Evolutionary conservation across 1,139 yeast species (phyloP), one percentile per base, ranked within the genome.

Genomic region (Pichia sp.): DNA sequence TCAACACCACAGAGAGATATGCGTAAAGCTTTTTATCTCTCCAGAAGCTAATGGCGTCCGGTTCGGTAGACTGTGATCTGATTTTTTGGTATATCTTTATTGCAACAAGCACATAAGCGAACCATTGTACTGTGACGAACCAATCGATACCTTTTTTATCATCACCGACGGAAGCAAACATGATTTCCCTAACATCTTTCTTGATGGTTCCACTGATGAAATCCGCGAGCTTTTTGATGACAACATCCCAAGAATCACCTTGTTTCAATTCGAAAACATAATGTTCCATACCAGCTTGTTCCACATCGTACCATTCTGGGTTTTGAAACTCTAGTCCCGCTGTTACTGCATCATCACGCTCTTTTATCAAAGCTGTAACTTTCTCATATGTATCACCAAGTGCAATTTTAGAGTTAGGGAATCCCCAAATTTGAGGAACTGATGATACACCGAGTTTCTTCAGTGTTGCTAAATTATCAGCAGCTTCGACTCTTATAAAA

Each of bases 371-470:
- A 55, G 52, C 19, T 62, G 16, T 13, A 22, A 33, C 27, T 21
- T 38, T 25, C n/a, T 30, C 20, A 39, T 6, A 37, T 25, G 41
- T 27, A 6, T 39, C 35, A 6, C 42, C 44, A 13, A 35, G 17
- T 6, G 59, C 60, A 2, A 37, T 47, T 17, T 53, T 53, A 14
- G 48, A 46, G 7, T 52, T 53, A 5, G 85, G 85, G 39, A 74
- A 66, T 4, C 80, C 60, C 74, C 86, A 74, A 10, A 78, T 47
- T 43, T 74, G 77, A 2, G 93, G 91, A 3, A 79, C 72, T 4
- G 73, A 59, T 5, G 55, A 56, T 37, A 80, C 51, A 4, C 60
- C 55, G 34, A 77, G 49, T 17, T 58, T 55, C 20, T 59, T 53
- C 42, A 74, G 70, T 11, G 62, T 47, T 33, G 67, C 61, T 9